Conservation (phyloP, 176 grass and related monocot genomes). For the Triticum urartu region DNA sequence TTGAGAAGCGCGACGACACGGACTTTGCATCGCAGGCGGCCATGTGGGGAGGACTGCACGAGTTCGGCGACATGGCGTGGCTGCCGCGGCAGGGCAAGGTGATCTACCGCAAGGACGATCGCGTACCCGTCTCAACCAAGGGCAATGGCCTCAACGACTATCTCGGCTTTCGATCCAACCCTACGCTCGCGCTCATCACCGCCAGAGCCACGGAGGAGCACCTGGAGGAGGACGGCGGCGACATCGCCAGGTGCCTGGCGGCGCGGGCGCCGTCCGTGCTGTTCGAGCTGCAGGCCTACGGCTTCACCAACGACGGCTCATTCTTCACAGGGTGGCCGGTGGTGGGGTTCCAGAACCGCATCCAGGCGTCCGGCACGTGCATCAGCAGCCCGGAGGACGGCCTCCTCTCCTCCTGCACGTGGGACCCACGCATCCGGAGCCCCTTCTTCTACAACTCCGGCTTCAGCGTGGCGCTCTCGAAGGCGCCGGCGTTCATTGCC, state of each 20-base stretch:
- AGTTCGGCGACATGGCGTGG: constrained; percentile 44
- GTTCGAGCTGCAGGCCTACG: constrained; percentile 3
- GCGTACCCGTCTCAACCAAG: background rate
- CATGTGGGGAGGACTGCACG: constrained; percentile 21
- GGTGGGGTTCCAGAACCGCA: constrained; percentile 44
- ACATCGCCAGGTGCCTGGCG: constrained; percentile 18
- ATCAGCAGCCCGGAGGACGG: constrained; percentile 3
- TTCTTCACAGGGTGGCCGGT: constrained; percentile 40
- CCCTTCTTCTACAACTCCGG: constrained; percentile 40
- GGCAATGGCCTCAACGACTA: constrained; percentile 28
- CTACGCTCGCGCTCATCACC: background rate
- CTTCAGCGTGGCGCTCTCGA: constrained; percentile 41
- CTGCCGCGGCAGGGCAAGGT: constrained; percentile 19
- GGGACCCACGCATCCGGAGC: constrained; percentile 42
- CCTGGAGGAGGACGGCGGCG: background rate
- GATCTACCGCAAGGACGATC: constrained; percentile 34
- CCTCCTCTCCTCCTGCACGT: constrained; percentile 33
- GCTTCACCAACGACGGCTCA: constrained; percentile 46
- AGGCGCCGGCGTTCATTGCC: constrained; percentile 14
- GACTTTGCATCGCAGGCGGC: constrained; percentile 6
- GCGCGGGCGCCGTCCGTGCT: background rate
- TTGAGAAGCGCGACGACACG: constrained; percentile 18
- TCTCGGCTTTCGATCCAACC: background rate
- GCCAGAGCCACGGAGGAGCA: background rate
- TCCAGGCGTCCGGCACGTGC: constrained; percentile 39